Conservation (phyloP, 805 yeast genomes). For the Diddensiella santjacobensis region DNA sequence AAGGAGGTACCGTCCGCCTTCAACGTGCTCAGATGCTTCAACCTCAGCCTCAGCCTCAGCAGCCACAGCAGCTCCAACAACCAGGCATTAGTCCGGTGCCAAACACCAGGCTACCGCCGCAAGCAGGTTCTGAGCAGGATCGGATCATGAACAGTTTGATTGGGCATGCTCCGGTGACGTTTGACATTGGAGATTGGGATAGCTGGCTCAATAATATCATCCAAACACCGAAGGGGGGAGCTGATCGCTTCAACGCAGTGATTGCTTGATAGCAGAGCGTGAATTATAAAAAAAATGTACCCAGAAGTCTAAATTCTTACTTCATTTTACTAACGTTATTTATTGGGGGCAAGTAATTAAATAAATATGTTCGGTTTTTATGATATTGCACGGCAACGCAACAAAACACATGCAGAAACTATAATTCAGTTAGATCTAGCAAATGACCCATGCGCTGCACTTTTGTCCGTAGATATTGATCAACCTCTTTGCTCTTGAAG, state of each 20-base stretch:
- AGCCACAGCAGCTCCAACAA: background rate
- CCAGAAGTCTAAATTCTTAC: background rate
- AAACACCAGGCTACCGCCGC: background rate
- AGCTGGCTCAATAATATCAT: slow-evolving; percentile 10
- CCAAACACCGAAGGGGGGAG: background rate
- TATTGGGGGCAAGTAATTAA: background rate
- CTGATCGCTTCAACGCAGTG: background rate
- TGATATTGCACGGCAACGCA: background rate
- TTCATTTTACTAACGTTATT: background rate
- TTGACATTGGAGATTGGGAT: slow-evolving; percentile 18
- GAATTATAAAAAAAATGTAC: background rate
- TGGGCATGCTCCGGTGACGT: slow-evolving; percentile 8
- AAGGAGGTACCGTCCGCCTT: background rate
- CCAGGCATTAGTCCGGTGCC: background rate
- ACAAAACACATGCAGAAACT: background rate
- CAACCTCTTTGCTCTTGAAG: slow-evolving; percentile 78
- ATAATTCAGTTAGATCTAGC: slow-evolving; percentile 38
- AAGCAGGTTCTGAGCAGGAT: background rate
- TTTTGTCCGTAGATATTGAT: slow-evolving; percentile 89
- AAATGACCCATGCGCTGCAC: slow-evolving; percentile 97
- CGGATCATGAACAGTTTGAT: background rate
- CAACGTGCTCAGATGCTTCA: background rate
- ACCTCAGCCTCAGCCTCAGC: background rate
- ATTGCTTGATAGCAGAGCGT: background rate
- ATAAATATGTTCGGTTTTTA: background rate